Evolutionary conservation across 139 green algal genomes (phyloP).

Genomic region (Tetraselmis chui): DNA sequence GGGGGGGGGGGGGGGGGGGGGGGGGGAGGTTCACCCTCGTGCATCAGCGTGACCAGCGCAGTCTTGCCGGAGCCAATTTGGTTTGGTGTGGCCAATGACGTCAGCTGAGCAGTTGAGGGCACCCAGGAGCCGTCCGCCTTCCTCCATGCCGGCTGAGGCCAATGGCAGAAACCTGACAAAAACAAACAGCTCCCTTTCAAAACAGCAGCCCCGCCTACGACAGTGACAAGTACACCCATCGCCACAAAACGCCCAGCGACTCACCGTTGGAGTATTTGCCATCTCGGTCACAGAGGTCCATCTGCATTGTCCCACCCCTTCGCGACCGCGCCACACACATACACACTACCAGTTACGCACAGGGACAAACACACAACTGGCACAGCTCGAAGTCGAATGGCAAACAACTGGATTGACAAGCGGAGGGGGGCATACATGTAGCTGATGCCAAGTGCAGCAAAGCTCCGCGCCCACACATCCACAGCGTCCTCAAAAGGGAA

Average conservation of each 20-base stretch:
- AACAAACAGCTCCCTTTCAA: too few species aligned
- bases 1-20: too few species aligned
- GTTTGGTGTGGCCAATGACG: conserved; percentile 61
- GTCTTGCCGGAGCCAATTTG: conserved; percentile 53
- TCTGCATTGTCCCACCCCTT: conserved; percentile 46
- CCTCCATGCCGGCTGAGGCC: conserved; percentile 49
- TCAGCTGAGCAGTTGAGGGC: conserved; percentile 66
- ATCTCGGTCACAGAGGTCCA: conserved; percentile 64
- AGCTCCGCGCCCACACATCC: conserved; percentile 67
- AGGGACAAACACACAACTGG: too few species aligned
- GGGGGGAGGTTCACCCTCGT: conserved; percentile 50
- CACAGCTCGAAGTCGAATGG: too few species aligned
- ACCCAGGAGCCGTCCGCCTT: conserved; percentile 49
- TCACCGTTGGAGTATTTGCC: conserved; percentile 31
- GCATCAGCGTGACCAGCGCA: conserved; percentile 73
- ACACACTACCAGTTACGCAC: too few species aligned
- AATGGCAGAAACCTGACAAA: conserved; percentile 77
- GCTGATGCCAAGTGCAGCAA: conserved; percentile 65
- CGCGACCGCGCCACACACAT: too few species aligned
- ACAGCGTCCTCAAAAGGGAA: conserved; percentile 58
- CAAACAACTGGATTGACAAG: too few species aligned
- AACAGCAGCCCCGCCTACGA: too few species aligned
- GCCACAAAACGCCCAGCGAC: neutral
- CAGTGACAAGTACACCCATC: too few species aligned
- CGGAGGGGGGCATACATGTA: conserved; percentile 37